Conservation (phyloP, 768 basidiomycete species). For the Hygrophorus pudorinus region DNA sequence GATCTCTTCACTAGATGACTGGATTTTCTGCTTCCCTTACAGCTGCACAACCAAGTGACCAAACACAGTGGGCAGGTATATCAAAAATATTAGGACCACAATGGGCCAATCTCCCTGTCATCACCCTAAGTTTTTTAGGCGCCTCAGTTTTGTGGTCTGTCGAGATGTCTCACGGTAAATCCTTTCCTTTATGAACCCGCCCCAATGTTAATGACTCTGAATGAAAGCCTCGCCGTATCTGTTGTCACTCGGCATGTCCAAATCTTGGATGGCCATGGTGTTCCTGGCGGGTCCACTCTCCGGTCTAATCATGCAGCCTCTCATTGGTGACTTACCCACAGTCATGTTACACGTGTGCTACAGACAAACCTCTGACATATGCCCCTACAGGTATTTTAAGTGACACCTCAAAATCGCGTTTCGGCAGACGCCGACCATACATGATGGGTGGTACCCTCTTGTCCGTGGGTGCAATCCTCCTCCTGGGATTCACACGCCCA, state of each 20-base stretch:
- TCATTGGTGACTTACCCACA: conserved; percentile 47
- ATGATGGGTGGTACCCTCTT: conserved; percentile 63
- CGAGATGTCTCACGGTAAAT: conserved; percentile 82
- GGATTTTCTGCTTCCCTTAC: conserved; percentile 39
- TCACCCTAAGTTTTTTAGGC: conserved; percentile 75
- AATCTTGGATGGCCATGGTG: conserved; percentile 81
- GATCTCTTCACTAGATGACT: too few species aligned
- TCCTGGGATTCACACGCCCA: conserved; percentile 74
- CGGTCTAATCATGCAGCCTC: conserved; percentile 83
- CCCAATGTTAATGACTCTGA: neutral
- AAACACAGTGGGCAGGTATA: conserved; percentile 35
- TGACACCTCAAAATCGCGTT: conserved; percentile 74
- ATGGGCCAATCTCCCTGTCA: conserved; percentile 54
- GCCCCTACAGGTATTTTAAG: conserved; percentile 51
- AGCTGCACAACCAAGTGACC: conserved; percentile 23
- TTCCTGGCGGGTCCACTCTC: conserved; percentile 89
- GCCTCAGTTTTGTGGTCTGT: conserved; percentile 89
- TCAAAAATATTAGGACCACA: conserved; percentile 56
- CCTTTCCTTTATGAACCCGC: conserved; percentile 1
- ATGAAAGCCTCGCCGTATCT: conserved; percentile 71
- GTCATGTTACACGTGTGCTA: neutral
- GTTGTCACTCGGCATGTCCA: conserved; percentile 78
- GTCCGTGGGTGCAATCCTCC: conserved; percentile 63
- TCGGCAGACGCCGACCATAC: conserved; percentile 80
- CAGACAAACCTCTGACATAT: conserved; percentile 6